Evolutionary conservation across 192 early-diverging fungal genomes (phyloP).

Genomic region (Linnemannia elongata): DNA sequence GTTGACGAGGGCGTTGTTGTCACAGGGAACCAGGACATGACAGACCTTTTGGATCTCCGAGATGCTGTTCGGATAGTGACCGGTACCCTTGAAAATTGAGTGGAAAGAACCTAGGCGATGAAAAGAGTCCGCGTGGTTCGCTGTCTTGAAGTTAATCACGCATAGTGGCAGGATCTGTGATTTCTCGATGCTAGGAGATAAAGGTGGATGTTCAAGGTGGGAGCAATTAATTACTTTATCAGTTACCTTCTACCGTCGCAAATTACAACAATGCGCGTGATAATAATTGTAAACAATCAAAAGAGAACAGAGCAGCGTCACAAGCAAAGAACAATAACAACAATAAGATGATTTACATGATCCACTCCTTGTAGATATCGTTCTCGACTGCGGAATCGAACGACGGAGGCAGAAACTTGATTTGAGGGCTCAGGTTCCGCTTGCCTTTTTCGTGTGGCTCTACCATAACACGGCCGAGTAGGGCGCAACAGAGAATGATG

Average conservation of each 20-base stretch:
- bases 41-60: conserved; percentile 15
- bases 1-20: not conserved
- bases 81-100: conserved; percentile 8
- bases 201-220: not conserved
- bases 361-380: conserved; percentile 47
- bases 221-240: not conserved
- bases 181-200: conserved; percentile 34
- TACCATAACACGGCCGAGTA: conserved; percentile 31
- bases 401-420: conserved; percentile 35
- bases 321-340: conserved; percentile 1
- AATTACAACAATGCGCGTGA: not conserved
- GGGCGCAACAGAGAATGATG: conserved; percentile 40
- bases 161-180: conserved; percentile 46
- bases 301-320: not conserved
- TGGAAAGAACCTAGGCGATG: conserved; percentile 16
- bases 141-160: conserved; percentile 47
- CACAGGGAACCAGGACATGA: conserved; percentile 13
- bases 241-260: not conserved
- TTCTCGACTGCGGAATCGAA: conserved; percentile 39
- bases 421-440: not conserved
- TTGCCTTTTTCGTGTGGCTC: conserved; percentile 29
- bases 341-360: conserved; percentile 31
- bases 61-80: conserved; percentile 12
- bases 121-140: conserved; percentile 26
- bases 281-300: not conserved